These are phyloP conservation scores for Leccinum barrowsii DNA, from an alignment of 768 basidiomycete genomes.

Conservation along the genomic window DNA sequence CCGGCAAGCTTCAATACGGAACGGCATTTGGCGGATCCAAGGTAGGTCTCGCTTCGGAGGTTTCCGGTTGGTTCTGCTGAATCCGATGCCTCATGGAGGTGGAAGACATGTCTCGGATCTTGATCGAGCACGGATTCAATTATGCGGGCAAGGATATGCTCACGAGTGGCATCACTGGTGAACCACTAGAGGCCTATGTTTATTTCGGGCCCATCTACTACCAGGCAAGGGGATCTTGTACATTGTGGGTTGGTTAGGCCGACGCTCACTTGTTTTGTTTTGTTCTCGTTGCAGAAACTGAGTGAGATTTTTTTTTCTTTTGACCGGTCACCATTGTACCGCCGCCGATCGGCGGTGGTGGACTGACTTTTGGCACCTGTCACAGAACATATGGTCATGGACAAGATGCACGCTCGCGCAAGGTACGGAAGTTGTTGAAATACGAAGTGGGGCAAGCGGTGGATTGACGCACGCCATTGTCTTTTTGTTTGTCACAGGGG, in stretches of 20 bases:
- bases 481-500: slow-evolving; percentile 50
- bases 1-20: slow-evolving; percentile 87
- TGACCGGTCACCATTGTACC: background rate
- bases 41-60: slow-evolving; percentile 36
- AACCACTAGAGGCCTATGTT: slow-evolving; percentile 93
- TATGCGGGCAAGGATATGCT: slow-evolving; percentile 99
- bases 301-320: slow-evolving; percentile 51
- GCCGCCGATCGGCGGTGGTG: background rate
- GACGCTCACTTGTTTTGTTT: background rate
- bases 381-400: slow-evolving; percentile 97
- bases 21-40: slow-evolving; percentile 98
- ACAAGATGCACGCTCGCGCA: slow-evolving; percentile 99
- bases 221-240: slow-evolving; percentile 52
- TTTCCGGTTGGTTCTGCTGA: slow-evolving; percentile 7
- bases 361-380: slow-evolving; percentile 15
- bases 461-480: slow-evolving; percentile 5
- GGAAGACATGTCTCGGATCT: slow-evolving; percentile 95
- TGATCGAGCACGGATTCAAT: slow-evolving; percentile 93
- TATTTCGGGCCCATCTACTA: slow-evolving; percentile 99
- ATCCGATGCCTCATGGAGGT: slow-evolving; percentile 46
- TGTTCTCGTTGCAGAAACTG: slow-evolving; percentile 62
- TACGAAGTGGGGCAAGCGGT: background rate
- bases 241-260: slow-evolving; percentile 5
- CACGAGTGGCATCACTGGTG: slow-evolving; percentile 96
- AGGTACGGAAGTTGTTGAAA: slow-evolving; percentile 47